A percentile compares a stretch with the other conserved stretches of the same genome.
phyloP scores from a whole-genome alignment of 139 green algal species.

The Tetradesmus lagerheimii region DNA sequence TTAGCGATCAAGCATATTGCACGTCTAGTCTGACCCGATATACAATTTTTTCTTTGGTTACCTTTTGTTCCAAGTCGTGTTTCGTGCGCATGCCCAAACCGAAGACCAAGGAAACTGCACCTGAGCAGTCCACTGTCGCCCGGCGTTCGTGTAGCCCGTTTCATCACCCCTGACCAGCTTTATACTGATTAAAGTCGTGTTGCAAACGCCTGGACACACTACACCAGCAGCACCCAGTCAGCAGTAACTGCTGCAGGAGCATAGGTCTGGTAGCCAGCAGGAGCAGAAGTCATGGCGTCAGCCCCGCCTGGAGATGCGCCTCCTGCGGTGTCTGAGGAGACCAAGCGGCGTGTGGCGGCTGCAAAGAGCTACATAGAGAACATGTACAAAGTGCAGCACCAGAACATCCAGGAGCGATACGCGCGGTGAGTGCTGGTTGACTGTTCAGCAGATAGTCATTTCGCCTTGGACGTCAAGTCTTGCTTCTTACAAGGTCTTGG shows the following conservation, averaged over 20 bases:
- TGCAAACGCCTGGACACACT: not conserved
- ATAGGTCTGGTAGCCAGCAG: not conserved
- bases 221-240: not conserved
- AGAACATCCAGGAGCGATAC: conserved; percentile 81
- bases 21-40: not conserved
- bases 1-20: not conserved
- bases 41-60: not conserved
- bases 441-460: not conserved
- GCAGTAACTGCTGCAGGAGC: not conserved
- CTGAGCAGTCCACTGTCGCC: not conserved
- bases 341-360: conserved; percentile 65
- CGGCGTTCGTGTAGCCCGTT: not conserved
- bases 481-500: not conserved
- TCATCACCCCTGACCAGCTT: not conserved
- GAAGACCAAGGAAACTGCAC: not conserved
- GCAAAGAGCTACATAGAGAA: conserved; percentile 96
- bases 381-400: conserved; percentile 89
- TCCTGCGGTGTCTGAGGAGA: conserved; percentile 58
- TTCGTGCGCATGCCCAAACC: not conserved
- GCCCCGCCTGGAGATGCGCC: not conserved
- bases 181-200: not conserved
- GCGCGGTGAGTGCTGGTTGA: conserved; percentile 67
- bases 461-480: no score
- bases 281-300: conserved; percentile 15
- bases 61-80: no score